These are phyloP conservation scores for Rhododendron ovatum DNA, from an alignment of 148 eudicot species.

Conservation along the genomic window DNA sequence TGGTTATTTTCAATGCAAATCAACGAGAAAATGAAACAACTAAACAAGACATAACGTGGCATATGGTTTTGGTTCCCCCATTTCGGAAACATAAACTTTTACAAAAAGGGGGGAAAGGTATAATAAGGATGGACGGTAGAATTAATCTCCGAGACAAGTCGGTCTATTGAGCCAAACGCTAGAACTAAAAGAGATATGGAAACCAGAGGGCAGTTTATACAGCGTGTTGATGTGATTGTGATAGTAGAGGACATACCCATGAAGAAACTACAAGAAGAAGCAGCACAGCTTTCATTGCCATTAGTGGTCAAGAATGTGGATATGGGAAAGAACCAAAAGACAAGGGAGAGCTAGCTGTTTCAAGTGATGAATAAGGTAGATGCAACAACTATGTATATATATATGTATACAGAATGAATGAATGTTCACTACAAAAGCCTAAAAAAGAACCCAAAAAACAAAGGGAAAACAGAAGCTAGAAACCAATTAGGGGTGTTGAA, in stretches of 20 bases:
- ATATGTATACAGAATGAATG: too few species aligned
- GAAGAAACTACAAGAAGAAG: not conserved
- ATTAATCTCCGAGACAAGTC: too few species aligned
- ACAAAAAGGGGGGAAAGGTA: too few species aligned
- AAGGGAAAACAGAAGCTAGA: not conserved
- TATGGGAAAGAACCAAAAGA: not conserved
- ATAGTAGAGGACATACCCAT: not conserved
- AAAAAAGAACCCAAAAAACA: too few species aligned
- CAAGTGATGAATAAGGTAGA: not conserved
- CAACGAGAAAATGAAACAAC: not conserved
- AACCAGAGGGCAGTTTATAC: too few species aligned
- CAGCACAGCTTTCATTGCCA: not conserved
- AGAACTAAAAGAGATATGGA: too few species aligned
- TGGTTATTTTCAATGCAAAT: not conserved
- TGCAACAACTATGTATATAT: not conserved
- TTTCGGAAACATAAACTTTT: too few species aligned
- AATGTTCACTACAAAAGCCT: too few species aligned
- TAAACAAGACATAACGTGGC: not conserved
- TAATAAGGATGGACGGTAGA: too few species aligned
- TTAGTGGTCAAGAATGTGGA: not conserved
- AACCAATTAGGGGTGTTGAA: not conserved
- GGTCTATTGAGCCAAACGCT: too few species aligned
- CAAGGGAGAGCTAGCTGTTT: not conserved
- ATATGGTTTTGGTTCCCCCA: not conserved
- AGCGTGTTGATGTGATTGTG: too few species aligned